A percentile compares a stretch with the other conserved stretches of the same genome.
Conservation (phyloP, 176 grass and related monocot species). For the Carex cristatella region DNA sequence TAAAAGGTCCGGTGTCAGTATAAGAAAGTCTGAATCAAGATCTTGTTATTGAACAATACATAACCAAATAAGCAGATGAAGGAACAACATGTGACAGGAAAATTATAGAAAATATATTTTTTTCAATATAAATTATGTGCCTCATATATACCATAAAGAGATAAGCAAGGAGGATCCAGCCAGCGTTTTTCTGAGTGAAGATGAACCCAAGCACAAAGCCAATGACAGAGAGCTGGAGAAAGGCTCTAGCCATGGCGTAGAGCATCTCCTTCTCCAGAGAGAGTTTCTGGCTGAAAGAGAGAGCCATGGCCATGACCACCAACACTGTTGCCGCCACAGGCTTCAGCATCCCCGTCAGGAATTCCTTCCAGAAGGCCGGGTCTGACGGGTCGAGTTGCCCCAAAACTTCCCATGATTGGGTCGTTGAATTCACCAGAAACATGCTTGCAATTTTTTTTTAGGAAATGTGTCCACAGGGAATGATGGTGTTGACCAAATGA, state of each 20-base stretch:
- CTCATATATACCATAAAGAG: constrained; percentile 71
- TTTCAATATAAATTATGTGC: not conserved
- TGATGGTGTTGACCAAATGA: not conserved
- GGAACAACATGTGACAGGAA: not conserved
- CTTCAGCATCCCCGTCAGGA: constrained; percentile 72
- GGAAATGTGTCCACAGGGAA: not conserved
- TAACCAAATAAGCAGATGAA: not conserved
- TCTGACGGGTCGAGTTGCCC: constrained; percentile 52
- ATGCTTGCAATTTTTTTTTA: not conserved
- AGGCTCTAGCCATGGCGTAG: constrained; percentile 68
- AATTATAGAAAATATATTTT: not conserved
- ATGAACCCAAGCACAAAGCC: constrained; percentile 96
- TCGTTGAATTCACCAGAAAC: not conserved
- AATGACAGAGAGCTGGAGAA: constrained; percentile 92
- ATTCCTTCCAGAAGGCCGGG: constrained; percentile 73
- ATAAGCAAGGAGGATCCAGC: constrained; percentile 87
- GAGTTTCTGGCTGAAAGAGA: constrained; percentile 65
- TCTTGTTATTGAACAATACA: not conserved
- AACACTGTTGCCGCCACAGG: constrained; percentile 47
- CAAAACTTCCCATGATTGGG: constrained; percentile 1
- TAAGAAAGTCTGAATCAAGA: no score
- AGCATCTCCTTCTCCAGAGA: constrained; percentile 76
- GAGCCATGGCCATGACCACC: constrained; percentile 69
- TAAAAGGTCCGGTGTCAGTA: no score
- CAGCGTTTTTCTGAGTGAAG: constrained; percentile 62